Percentiles rank a stretch among this genome's conserved stretches.
Evolutionary conservation across 2,329 filamentous ascomycete genomes (phyloP).

Genomic region (Botrytis elliptica): DNA sequence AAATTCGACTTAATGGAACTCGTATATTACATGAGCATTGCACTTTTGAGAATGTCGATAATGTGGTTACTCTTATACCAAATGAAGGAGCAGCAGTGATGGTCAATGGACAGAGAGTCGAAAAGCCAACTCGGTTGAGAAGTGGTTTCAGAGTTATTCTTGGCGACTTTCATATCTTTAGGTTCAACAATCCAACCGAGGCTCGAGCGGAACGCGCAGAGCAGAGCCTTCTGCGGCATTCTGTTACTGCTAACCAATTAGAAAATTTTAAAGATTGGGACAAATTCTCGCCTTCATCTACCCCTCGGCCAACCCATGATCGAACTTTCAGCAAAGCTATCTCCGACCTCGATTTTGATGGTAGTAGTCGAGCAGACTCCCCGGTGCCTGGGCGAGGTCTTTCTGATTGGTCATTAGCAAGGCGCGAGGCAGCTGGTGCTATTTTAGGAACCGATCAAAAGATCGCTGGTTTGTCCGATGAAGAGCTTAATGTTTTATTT

Average conservation of each 20-base stretch:
- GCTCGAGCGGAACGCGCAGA: slow-evolving; percentile 89
- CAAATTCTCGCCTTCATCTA: slow-evolving; percentile 63
- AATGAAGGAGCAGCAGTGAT: slow-evolving; percentile 93
- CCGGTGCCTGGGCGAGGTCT: slow-evolving; percentile 69
- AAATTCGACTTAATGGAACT: slow-evolving; percentile 90
- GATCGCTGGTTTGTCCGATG: slow-evolving; percentile 84
- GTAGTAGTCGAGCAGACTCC: slow-evolving; percentile 73
- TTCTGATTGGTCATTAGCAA: slow-evolving; percentile 91
- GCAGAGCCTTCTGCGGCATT: slow-evolving; percentile 83
- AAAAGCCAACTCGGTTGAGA: slow-evolving; percentile 79
- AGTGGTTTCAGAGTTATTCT: slow-evolving; percentile 94
- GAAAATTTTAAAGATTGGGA: slow-evolving; percentile 51
- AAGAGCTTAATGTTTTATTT: slow-evolving; percentile 89
- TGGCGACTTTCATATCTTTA: slow-evolving; percentile 97
- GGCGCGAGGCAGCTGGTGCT: slow-evolving; percentile 87
- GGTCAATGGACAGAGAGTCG: slow-evolving; percentile 91
- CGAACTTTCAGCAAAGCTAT: slow-evolving; percentile 74
- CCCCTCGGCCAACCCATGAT: slow-evolving; percentile 66
- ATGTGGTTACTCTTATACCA: slow-evolving; percentile 86
- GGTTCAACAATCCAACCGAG: slow-evolving; percentile 97
- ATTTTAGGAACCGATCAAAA: slow-evolving; percentile 90
- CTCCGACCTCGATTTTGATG: slow-evolving; percentile 69
- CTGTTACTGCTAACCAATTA: slow-evolving; percentile 62
- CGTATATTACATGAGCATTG: slow-evolving; percentile 93
- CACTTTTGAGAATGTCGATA: slow-evolving; percentile 88